These are phyloP conservation scores for Candida peoriensis DNA, from an alignment of 805 yeast genomes.

Conservation along the genomic window DNA sequence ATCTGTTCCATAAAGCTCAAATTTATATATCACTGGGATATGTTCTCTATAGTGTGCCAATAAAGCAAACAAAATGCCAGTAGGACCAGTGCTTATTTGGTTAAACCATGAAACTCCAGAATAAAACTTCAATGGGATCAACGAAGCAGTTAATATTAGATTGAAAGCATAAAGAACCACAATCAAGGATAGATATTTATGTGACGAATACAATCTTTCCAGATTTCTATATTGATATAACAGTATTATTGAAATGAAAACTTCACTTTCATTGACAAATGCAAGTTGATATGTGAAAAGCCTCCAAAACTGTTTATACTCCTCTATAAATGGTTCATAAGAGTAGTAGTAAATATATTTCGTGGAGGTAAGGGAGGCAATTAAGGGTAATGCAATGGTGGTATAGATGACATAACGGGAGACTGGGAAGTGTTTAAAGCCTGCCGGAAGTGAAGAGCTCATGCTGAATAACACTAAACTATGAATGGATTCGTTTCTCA, in stretches of 20 bases:
- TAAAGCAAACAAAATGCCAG: constrained; percentile 29
- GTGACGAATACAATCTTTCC: constrained; percentile 34
- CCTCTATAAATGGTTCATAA: constrained; percentile 29
- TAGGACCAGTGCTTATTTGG: constrained; percentile 27
- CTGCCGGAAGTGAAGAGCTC: constrained; percentile 32
- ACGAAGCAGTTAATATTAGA: constrained; percentile 6
- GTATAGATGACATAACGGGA: constrained; percentile 23
- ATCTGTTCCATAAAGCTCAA: constrained; percentile 23
- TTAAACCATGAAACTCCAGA: constrained; percentile 15
- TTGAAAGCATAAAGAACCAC: constrained; percentile 14
- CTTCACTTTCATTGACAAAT: constrained; percentile 29
- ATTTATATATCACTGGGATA: constrained; percentile 36
- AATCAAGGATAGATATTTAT: constrained; percentile 26
- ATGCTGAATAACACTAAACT: no score
- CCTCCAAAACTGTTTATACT: constrained; percentile 28
- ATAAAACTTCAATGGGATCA: constrained; percentile 17
- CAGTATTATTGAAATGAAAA: constrained; percentile 29
- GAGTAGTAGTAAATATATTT: constrained; percentile 30
- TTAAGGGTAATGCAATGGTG: constrained; percentile 25
- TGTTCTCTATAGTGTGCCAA: constrained; percentile 30
- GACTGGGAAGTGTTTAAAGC: constrained; percentile 32
- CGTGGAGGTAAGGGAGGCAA: constrained; percentile 30
- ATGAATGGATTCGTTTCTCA: neutral
- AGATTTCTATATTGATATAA: constrained; percentile 33
- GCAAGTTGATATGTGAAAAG: constrained; percentile 21